Evolutionary conservation across 768 basidiomycete species (phyloP).

Genomic region (Mycena amicta): DNA sequence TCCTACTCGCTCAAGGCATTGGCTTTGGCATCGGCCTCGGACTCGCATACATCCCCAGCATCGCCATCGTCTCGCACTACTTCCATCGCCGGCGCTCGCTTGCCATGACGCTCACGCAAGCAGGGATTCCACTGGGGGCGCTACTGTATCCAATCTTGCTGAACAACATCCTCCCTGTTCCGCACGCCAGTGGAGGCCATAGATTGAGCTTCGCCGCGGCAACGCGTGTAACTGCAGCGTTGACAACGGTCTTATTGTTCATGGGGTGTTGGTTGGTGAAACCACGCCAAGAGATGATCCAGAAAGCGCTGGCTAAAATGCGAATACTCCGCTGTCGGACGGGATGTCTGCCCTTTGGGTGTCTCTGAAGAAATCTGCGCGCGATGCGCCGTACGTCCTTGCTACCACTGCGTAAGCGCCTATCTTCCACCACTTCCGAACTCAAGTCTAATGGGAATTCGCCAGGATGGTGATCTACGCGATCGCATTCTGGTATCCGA

Average conservation of each 20-base stretch:
- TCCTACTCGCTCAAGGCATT: conserved; percentile 52
- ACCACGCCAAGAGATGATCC: conserved; percentile 23
- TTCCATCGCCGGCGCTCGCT: conserved; percentile 48
- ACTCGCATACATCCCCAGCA: conserved; percentile 47
- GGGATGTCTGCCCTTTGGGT: conserved; percentile 24
- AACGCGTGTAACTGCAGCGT: conserved; percentile 40
- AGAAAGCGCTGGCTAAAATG: conserved; percentile 36
- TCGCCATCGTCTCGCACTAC: conserved; percentile 51
- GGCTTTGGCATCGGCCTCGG: conserved; percentile 49
- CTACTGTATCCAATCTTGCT: conserved; percentile 47
- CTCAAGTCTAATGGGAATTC: no score
- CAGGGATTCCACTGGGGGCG: conserved; percentile 46
- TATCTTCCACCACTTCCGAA: background rate
- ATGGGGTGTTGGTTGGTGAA: conserved; percentile 24
- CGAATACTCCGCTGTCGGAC: background rate
- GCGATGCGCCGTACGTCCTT: conserved; percentile 47
- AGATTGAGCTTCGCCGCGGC: conserved; percentile 38
- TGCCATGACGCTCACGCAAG: conserved; percentile 52
- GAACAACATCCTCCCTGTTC: conserved; percentile 37
- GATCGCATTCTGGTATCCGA: conserved; percentile 46
- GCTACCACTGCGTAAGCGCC: conserved; percentile 39
- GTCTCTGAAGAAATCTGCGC: conserved; percentile 36
- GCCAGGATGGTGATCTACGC: conserved; percentile 42
- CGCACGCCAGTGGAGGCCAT: background rate
- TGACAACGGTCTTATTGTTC: conserved; percentile 33